Percentiles rank a stretch among this genome's conserved stretches.
Evolutionary conservation across 163 green algal genomes (phyloP).

Genomic region (Trebouxiophyceae sp.): DNA sequence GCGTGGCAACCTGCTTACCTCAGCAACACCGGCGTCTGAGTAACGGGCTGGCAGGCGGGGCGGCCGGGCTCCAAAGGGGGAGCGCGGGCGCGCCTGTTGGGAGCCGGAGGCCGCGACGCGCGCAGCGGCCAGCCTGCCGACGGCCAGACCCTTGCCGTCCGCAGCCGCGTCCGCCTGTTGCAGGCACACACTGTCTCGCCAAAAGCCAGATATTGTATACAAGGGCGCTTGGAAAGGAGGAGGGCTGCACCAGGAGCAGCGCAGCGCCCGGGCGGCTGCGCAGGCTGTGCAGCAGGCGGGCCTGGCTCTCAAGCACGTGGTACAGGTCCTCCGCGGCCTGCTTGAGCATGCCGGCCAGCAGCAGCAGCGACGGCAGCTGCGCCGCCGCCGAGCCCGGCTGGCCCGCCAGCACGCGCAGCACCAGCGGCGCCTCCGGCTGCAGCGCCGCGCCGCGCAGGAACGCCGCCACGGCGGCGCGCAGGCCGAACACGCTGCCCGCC

Average conservation of each 20-base stretch:
- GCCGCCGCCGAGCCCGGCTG: not conserved
- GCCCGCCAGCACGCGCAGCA: not conserved
- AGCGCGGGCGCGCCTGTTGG: too few relatives aligned
- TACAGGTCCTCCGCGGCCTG: conserved; percentile 16
- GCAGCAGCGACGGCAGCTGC: conserved; percentile 15
- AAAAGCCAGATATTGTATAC: not conserved
- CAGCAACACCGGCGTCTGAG: too few relatives aligned
- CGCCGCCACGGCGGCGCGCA: conserved; percentile 14
- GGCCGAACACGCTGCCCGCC: conserved; percentile 13
- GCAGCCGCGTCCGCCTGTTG: too few relatives aligned
- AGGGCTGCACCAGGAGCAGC: not conserved
- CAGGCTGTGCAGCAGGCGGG: conserved; percentile 6
- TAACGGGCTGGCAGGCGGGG: not conserved
- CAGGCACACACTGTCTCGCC: conserved; percentile 7
- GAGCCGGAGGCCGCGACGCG: too few relatives aligned
- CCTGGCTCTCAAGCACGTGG: conserved; percentile 3
- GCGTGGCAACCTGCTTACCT: not conserved
- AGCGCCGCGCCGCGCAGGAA: conserved; percentile 11
- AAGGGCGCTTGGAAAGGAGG: conserved; percentile 1
- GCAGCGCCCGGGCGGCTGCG: not conserved
- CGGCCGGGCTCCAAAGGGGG: not conserved
- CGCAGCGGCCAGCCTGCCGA: too few relatives aligned
- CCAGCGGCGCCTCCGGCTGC: not conserved
- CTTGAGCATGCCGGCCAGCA: conserved; percentile 22
- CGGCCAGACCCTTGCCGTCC: too few relatives aligned